Percentiles rank a stretch among this genome's conserved stretches.
These are phyloP conservation scores for Solanum tarapatanum DNA, from an alignment of 257 asterid genomes.

Conservation along the genomic window DNA sequence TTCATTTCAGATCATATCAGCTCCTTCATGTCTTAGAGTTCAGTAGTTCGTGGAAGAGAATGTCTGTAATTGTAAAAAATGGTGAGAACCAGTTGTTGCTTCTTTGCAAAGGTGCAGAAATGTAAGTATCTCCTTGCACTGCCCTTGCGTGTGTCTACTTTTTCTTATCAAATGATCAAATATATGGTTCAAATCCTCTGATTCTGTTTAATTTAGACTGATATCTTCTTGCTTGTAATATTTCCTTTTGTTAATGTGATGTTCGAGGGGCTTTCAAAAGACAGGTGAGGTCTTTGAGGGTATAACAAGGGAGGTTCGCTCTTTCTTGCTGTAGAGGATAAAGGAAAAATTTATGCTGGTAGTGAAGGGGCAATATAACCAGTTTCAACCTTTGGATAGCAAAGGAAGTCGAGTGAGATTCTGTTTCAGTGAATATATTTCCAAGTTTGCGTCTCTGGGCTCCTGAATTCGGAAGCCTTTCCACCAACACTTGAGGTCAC, in stretches of 20 bases:
- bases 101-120: conserved; percentile 93
- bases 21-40: conserved; percentile 87
- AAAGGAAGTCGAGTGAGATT: no score
- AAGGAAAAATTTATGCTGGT: no score
- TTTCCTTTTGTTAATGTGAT: conserved; percentile 45
- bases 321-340: no score
- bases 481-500: no score
- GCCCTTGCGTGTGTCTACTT: neutral
- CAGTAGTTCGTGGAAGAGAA: conserved; percentile 83
- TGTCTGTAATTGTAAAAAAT: conserved; percentile 74
- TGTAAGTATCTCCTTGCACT: conserved; percentile 21
- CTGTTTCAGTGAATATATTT: no score
- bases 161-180: neutral
- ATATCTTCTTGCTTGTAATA: neutral
- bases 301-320: conserved; percentile 25
- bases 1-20: conserved; percentile 49
- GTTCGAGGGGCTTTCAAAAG: conserved; percentile 65
- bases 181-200: neutral
- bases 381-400: no score
- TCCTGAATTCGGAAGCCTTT: no score
- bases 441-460: no score
- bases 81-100: conserved; percentile 63
- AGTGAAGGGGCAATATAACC: no score
- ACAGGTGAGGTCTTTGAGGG: conserved; percentile 26
- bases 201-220: neutral